Evolutionary conservation across 192 early-diverging fungal species (phyloP), one percentile per base, ranked within the genome.

Genomic region (Backusella circina): DNA sequence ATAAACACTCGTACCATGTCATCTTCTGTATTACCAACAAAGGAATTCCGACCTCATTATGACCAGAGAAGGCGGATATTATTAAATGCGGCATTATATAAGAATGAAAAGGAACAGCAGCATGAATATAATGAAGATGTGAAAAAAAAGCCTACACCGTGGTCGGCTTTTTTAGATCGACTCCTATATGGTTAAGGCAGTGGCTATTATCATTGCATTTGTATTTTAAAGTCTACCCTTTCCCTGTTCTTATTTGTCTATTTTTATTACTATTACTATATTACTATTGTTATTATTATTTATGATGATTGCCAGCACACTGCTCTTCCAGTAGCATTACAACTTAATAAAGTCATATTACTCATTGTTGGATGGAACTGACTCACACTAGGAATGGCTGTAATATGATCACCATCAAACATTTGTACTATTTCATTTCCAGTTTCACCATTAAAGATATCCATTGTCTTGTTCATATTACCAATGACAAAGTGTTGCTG

Each of bases 391-490:
- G 87, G 88, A 41, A 91, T 83, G 1, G 89, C 85, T 28, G 88
- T 84, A 36, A 90, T 70, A 5, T 67, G 78, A 15, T 75, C 75
- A 2, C 65, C 61, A 68, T 89, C 90, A 44, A 72, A 78, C 13
- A 92, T 74, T 28, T 82, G 78, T 5, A 79, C 80, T 72, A 91
- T 79, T 70, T 82, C 57, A 8, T 85, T 80, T 6, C 89, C 90
- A 30, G 80, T 84, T 41, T 82, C 82, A 35, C 87, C 83, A 2
- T 86, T 88, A 75, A 81, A 89, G n/a, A 92, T 77, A 75, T 90
- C 88, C 7, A 90, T 82, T 1, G 84, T 81, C 64, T 86, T 84
- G 51, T 84, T 84, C 91, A 92, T 91, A 76, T 91, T 91, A n/a
- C 90, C 91, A 71, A 92, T 78, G 1, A 81, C 70, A 76, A 90